Base-by-base conservation (phyloP, 345 rosid species). In the Barbarea vulgaris region DNA sequence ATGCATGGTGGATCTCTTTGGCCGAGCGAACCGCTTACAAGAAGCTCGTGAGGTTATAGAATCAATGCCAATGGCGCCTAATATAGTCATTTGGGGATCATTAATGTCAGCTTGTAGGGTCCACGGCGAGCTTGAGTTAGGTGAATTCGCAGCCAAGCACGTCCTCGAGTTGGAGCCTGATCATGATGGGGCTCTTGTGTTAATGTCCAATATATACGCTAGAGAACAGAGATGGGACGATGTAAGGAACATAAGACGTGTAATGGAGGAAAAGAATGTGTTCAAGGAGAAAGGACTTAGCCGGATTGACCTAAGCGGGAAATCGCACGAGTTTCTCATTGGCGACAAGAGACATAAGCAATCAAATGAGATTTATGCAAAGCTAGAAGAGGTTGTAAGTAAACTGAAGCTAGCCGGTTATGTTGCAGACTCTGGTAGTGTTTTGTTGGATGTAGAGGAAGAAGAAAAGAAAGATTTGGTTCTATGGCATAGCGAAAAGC, bases 201-300 rank as follows among this genome's bases (percentile, higher is more conserved):
- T 87, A 34, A 72, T 89, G 73, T 85, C 96, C 3, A 90, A 90
- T 81, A 86, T 92, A 24, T 85, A 86, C 15, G 92, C 96, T 3
- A 75, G 80, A 80, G 89, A 84, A 69, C 81, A 77, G 64, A 86
- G 85, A 77, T 90, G 92, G 92, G 81, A 86, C 8, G 85, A 83
- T 57, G 91, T 82, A 3, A 86, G 84, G 48, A 84, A 79, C 77
- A 5, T 92, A 62, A 83, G 96, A 67, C 70, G 82, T 15, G 47
- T 44, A 44, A 83, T 90, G 87, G 84, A 84, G 39, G 81, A 83
- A 57, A 79, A 51, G 56, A 85, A 83, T 25, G 75, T 85, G 74
- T 68, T 58, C 67, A 90, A 90, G 72, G 88, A 82, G 72, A 87
- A 76, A 58, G 96, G 88, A 27, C 80, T 79, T 53, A 88, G 97